A percentile compares a stretch with the other conserved stretches of the same genome.
phyloP scores from a whole-genome alignment of 2,329 filamentous ascomycete species.

The Fusarium anguioides region DNA sequence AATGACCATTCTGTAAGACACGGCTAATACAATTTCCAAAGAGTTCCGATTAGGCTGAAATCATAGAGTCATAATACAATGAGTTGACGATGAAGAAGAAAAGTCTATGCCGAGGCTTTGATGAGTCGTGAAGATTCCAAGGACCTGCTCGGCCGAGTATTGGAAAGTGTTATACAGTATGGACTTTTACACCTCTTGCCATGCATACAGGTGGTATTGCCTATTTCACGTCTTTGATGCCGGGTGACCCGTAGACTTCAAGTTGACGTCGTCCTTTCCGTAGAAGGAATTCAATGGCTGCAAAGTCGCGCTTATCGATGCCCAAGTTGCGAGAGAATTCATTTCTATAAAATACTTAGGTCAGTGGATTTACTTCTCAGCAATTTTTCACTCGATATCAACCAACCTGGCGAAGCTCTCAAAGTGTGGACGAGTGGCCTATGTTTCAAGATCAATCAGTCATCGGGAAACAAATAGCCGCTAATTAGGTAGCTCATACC shows the following conservation, averaged over 20 bases:
- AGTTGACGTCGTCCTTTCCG: constrained; percentile 85
- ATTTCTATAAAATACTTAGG: constrained; percentile 59
- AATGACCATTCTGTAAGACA: constrained; percentile 44
- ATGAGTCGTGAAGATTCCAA: background rate
- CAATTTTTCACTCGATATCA: background rate
- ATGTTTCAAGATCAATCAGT: constrained; percentile 10
- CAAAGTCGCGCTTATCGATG: constrained; percentile 86
- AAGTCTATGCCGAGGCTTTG: background rate
- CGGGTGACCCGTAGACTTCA: constrained; percentile 81
- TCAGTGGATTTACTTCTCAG: constrained; percentile 1
- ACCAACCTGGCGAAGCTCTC: constrained; percentile 71
- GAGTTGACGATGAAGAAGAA: constrained; percentile 14
- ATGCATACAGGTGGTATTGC: background rate
- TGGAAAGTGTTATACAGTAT: constrained; percentile 6
- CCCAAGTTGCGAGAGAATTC: constrained; percentile 80
- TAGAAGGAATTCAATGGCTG: constrained; percentile 84
- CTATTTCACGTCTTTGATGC: constrained; percentile 77
- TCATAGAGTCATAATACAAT: constrained; percentile 22
- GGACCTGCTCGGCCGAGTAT: background rate
- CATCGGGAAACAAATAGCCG: background rate
- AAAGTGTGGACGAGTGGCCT: constrained; percentile 69
- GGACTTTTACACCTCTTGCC: constrained; percentile 6
- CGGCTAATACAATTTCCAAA: constrained; percentile 28
- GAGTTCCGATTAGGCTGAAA: constrained; percentile 29
- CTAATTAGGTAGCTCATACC: constrained; percentile 55